Conservation (phyloP, 2,329 filamentous ascomycete species). For the Penicillium sp. region DNA sequence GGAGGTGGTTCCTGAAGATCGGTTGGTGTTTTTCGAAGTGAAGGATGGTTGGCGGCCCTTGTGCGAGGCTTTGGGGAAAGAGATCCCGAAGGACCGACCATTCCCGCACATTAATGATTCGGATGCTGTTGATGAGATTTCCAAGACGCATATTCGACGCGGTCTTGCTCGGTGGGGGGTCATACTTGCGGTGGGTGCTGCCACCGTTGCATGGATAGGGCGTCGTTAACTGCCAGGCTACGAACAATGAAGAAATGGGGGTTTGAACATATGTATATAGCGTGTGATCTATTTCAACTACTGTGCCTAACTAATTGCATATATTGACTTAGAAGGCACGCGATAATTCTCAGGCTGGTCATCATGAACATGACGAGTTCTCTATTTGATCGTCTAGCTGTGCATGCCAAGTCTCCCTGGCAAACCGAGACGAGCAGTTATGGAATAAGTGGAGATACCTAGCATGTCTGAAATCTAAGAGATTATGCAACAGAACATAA, state of each 20-base stretch:
- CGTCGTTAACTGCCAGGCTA: background rate
- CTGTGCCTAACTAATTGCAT: background rate
- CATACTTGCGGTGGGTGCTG: constrained; percentile 29
- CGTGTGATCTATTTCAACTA: no score
- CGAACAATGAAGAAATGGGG: background rate
- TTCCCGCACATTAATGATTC: constrained; percentile 51
- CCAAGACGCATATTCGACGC: constrained; percentile 32
- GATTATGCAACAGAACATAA: no score
- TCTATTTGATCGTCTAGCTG: background rate
- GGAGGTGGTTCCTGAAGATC: constrained; percentile 38
- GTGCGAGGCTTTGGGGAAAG: constrained; percentile 51
- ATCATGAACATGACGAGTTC: background rate
- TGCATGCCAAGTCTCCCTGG: no score
- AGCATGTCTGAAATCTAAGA: no score
- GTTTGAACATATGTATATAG: background rate
- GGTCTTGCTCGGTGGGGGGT: constrained; percentile 39
- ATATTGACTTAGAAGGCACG: background rate
- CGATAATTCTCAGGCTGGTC: background rate
- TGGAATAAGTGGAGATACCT: no score
- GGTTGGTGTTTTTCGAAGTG: constrained; percentile 45
- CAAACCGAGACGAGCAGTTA: no score
- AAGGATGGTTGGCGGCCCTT: constrained; percentile 56
- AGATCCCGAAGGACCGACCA: constrained; percentile 41
- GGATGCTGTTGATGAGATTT: constrained; percentile 28
- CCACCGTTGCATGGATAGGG: constrained; percentile 17